Base-by-base conservation (phyloP, 495 filamentous ascomycete species). In the Hyphodiscus hymeniophilus region DNA sequence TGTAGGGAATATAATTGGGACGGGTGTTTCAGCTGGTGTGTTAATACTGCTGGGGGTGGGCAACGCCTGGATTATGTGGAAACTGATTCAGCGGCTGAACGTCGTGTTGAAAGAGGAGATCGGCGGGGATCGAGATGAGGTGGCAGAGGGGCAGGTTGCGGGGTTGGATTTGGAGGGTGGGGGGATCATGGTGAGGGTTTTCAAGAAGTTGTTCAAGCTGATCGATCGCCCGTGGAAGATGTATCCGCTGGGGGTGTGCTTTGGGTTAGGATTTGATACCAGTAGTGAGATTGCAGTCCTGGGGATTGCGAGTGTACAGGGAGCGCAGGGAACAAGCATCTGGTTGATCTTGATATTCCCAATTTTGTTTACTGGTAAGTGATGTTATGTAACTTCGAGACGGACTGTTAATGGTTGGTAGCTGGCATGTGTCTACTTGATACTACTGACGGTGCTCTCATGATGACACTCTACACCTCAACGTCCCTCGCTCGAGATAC, bases 221-320 rank as follows among this genome's bases (percentile, higher is more conserved):
- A 82, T 98, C 60, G 86, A 98, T 61, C 67, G 84, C 60, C 87
- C 89, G 0, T 98, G 92, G 92, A 98, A 98, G 65, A 98, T 96
- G 91, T 84, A 94, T 61, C 88, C 89, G 4, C 67, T 97, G 3
- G 91, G 91, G 3, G 70, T 95, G 3, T 61, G 96, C 17, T 98
- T 98, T 64, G 92, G 92, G 13, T 71, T 96, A 8, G 92, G 92
- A 1, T 98, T 98, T 62, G 92, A 98, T 64, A 96, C 92, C 0
- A 94, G 87, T 28, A 91, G 85, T 15, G 92, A 98, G 63, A 85
- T 98, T 58, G 92, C 92, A 0, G 69, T 98, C 2, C 66, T 98
- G 3, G 91, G 92, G 1, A 95, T 96, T 50, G 84, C 89, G 1
- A 85, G 82, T 18, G 79, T 98, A 3, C 80, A 95, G 60, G 89